Conservation (phyloP, 2,329 filamentous ascomycete genomes). For the Penicillium glabrum region DNA sequence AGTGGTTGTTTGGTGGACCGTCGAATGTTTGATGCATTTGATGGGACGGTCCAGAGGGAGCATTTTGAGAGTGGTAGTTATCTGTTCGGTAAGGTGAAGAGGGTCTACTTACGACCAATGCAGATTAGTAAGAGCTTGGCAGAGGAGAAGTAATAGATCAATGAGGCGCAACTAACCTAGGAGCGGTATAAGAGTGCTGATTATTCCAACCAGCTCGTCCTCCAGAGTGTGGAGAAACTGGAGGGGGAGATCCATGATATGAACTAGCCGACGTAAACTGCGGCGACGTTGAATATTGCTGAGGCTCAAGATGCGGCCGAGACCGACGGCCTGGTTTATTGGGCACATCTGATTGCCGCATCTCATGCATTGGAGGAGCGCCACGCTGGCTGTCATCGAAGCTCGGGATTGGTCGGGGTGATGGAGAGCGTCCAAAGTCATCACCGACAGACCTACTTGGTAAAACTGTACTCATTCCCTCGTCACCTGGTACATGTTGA, state of each 20-base stretch:
- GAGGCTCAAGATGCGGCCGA: constrained; percentile 43
- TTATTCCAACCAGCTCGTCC: constrained; percentile 56
- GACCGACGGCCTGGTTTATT: constrained; percentile 36
- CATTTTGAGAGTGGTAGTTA: constrained; percentile 52
- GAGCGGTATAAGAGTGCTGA: constrained; percentile 42
- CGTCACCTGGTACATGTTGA: constrained; percentile 21
- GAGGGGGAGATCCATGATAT: constrained; percentile 61
- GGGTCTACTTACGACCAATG: constrained; percentile 55
- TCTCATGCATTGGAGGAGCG: constrained; percentile 33
- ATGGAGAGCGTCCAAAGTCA: constrained; percentile 30
- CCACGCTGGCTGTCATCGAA: constrained; percentile 37
- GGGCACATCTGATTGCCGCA: constrained; percentile 33
- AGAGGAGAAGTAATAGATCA: constrained; percentile 6
- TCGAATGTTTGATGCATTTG: constrained; percentile 51
- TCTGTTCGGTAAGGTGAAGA: constrained; percentile 62
- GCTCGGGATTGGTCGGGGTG: constrained; percentile 35
- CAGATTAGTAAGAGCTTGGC: constrained; percentile 11
- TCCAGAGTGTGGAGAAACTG: constrained; percentile 60
- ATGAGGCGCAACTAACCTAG: constrained; percentile 46
- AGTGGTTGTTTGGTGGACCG: constrained; percentile 50
- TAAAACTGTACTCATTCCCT: constrained; percentile 28
- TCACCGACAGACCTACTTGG: constrained; percentile 30
- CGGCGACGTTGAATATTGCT: constrained; percentile 59
- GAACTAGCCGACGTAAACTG: constrained; percentile 57
- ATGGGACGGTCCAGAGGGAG: constrained; percentile 58